These are phyloP conservation scores for Neopestalotiopsis clavispora DNA, from an alignment of 2,329 filamentous ascomycete genomes.

Conservation along the genomic window DNA sequence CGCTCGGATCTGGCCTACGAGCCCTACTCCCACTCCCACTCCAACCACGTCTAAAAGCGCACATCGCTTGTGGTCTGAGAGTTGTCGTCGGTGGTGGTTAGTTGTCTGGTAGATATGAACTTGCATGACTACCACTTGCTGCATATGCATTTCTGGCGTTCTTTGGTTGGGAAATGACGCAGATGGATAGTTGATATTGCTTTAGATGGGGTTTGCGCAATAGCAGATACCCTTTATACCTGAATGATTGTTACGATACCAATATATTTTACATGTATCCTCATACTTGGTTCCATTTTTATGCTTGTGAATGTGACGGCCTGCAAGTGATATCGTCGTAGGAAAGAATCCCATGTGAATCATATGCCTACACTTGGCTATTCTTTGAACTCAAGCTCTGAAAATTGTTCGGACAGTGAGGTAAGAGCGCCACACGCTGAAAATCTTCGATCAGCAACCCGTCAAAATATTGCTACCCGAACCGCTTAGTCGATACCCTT, in stretches of 20 bases:
- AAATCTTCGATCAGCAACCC: no score
- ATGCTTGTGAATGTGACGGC: neutral
- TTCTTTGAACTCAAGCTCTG: no score
- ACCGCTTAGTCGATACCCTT: no score
- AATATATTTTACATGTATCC: neutral
- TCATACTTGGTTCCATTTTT: neutral
- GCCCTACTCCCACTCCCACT: constrained; percentile 50
- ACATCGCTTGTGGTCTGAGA: neutral
- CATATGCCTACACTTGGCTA: no score
- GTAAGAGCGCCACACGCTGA: no score
- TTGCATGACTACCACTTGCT: neutral
- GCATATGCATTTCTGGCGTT: constrained; percentile 13
- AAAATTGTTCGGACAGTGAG: no score
- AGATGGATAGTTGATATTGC: neutral
- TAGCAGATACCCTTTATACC: neutral
- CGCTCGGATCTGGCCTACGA: constrained; percentile 64
- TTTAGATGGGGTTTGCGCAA: neutral
- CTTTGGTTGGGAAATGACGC: constrained; percentile 7
- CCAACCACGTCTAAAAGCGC: constrained; percentile 6
- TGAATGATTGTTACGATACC: constrained; percentile 3
- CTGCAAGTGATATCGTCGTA: no score
- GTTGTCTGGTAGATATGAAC: neutral
- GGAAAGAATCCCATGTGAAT: no score
- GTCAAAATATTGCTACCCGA: no score
- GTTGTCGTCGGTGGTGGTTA: neutral